These are phyloP conservation scores for Meripilus lineatus DNA, from an alignment of 1,284 basidiomycete species.

Conservation along the genomic window DNA sequence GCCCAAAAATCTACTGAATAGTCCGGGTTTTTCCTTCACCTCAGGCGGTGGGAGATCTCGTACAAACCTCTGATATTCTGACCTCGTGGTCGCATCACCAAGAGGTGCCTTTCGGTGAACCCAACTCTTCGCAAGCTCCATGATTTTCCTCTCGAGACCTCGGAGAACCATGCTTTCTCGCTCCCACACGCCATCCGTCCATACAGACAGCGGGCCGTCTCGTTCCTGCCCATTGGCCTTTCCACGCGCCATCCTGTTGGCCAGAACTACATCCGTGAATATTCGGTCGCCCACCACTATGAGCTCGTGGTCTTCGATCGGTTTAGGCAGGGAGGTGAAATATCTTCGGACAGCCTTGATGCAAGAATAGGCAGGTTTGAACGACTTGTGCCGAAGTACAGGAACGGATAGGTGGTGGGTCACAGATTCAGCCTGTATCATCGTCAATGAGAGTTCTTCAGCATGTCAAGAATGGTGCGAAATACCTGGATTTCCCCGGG, in stretches of 20 bases:
- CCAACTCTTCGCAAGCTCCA: too few relatives aligned
- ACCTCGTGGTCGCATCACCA: too few relatives aligned
- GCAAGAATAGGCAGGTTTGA: slow-evolving; percentile 80
- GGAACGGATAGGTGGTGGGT: slow-evolving; percentile 73
- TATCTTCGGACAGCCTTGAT: slow-evolving; percentile 64
- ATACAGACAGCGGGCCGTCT: slow-evolving; percentile 55
- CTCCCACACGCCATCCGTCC: slow-evolving; percentile 67
- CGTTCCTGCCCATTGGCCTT: slow-evolving; percentile 4
- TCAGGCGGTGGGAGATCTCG: background rate
- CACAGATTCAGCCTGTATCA: slow-evolving; percentile 77
- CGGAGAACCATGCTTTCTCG: slow-evolving; percentile 57
- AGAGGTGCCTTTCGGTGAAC: too few relatives aligned
- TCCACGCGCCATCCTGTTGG: slow-evolving; percentile 58
- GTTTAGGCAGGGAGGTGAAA: slow-evolving; percentile 46
- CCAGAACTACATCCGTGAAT: slow-evolving; percentile 88
- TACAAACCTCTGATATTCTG: too few relatives aligned
- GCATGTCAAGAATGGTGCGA: slow-evolving; percentile 1
- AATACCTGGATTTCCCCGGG: slow-evolving; percentile 72
- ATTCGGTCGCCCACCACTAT: slow-evolving; percentile 87
- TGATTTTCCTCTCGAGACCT: slow-evolving; percentile 47
- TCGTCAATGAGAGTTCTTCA: slow-evolving; percentile 1
- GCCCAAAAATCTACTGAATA: background rate
- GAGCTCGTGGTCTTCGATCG: slow-evolving; percentile 56
- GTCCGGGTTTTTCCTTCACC: background rate
- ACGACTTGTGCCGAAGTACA: slow-evolving; percentile 72